phyloP scores from a whole-genome alignment of 2,329 filamentous ascomycete genomes.

The Pseudogymnoascus sp. region DNA sequence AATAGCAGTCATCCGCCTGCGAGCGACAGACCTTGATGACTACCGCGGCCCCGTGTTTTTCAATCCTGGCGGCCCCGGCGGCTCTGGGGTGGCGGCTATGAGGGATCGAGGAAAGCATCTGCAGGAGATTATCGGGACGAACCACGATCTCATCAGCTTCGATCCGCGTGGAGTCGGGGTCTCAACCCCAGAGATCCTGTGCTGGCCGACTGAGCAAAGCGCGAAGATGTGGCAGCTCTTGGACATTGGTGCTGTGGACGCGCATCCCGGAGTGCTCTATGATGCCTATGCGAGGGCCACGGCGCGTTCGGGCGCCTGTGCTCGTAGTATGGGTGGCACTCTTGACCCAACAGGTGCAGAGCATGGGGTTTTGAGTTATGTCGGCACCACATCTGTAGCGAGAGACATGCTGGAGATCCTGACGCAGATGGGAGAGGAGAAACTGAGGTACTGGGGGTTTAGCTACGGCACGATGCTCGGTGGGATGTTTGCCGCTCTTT shows the following conservation, averaged over 20 bases:
- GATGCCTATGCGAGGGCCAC: constrained; percentile 36
- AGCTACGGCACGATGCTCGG: constrained; percentile 40
- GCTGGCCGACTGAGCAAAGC: constrained; percentile 38
- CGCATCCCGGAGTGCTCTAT: constrained; percentile 37
- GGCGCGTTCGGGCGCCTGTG: constrained; percentile 37
- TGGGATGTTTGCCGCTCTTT: constrained; percentile 37
- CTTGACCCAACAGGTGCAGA: constrained; percentile 19
- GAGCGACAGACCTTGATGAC: constrained; percentile 16
- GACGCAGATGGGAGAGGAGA: constrained; percentile 22
- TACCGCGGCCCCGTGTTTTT: constrained; percentile 31
- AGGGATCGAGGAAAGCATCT: constrained; percentile 24
- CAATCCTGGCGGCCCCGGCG: constrained; percentile 41
- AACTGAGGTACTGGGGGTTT: constrained; percentile 41
- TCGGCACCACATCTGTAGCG: constrained; percentile 28
- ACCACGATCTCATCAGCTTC: constrained; percentile 39
- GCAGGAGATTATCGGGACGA: constrained; percentile 31
- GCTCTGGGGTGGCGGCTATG: constrained; percentile 30
- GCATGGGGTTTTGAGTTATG: constrained; percentile 24
- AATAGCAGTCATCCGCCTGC: constrained; percentile 18
- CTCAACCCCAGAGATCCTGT: constrained; percentile 42
- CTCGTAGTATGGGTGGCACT: constrained; percentile 15
- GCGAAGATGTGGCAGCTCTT: constrained; percentile 36
- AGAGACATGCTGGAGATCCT: constrained; percentile 31
- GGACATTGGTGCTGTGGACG: constrained; percentile 37
- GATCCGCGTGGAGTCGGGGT: constrained; percentile 43